Percentiles rank a stretch among this genome's conserved stretches.
These are phyloP conservation scores for Pestalotiopsis sp. DNA, from an alignment of 2,329 filamentous ascomycete genomes.

Conservation along the genomic window DNA sequence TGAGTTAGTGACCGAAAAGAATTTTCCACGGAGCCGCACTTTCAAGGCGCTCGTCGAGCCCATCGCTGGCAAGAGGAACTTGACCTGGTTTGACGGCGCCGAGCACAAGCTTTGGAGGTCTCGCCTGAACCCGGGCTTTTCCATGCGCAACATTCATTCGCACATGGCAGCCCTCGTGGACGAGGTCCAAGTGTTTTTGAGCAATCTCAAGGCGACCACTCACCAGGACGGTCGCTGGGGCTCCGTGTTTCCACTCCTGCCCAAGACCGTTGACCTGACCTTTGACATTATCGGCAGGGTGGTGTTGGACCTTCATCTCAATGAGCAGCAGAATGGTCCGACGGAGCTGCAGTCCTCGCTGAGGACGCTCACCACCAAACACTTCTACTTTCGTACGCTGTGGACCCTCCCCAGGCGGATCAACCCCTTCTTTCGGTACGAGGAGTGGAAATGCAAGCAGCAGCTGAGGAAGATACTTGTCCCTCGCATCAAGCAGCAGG, in stretches of 20 bases:
- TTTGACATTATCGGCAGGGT: constrained; percentile 24
- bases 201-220: constrained; percentile 16
- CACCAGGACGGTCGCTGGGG: constrained; percentile 15
- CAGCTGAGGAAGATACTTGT: constrained; percentile 15
- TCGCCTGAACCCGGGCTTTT: constrained; percentile 36
- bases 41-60: constrained; percentile 20
- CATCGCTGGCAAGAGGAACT: constrained; percentile 27
- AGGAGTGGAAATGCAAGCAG: constrained; percentile 13
- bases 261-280: constrained; percentile 19
- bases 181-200: constrained; percentile 21
- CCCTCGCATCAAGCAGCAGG: constrained; percentile 14
- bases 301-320: constrained; percentile 15
- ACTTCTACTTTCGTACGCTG: constrained; percentile 15
- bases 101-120: constrained; percentile 33
- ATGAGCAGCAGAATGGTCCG: constrained; percentile 12
- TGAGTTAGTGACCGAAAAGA: constrained; percentile 31
- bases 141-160: constrained; percentile 30
- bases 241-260: constrained; percentile 22
- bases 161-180: constrained; percentile 28
- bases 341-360: constrained; percentile 4
- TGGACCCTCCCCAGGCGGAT: not conserved
- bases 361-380: constrained; percentile 13
- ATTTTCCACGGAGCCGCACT: constrained; percentile 28
- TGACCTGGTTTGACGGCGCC: constrained; percentile 33
- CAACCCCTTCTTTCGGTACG: constrained; percentile 1